Base-by-base conservation (phyloP, 2,329 filamentous ascomycete genomes). In the Simplicillium aogashimaense region DNA sequence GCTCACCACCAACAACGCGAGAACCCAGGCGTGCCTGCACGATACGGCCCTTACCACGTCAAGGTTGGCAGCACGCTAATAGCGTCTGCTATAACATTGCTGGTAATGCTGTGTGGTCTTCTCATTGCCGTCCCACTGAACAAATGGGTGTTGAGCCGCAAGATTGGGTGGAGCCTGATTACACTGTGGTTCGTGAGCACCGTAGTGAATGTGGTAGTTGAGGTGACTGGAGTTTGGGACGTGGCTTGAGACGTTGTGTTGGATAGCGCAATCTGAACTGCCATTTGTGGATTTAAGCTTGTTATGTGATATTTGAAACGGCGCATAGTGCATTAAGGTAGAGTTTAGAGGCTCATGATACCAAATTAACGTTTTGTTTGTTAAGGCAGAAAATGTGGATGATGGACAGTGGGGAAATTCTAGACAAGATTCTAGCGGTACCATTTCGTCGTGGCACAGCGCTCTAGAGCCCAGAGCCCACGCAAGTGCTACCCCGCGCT, bases 11-110 rank as follows among this genome's bases (percentile, higher is more conserved):
- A 70, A 39, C 78, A 86, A 45, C 61, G 67, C 20, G 81, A 81
- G 49, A 80, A 90, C 52, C 85, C 85, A 0, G 67, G 77, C 14
- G 64, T 67, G 43, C 72, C 77, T 4, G 60, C 83, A 42, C 65
- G 70, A 41, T 89, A 88, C 57, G 76, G 80, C 49, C 78, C 86
- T 1, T 97, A 95, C 57, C 73, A 79, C 41, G 85, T 98, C 43
- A 75, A 86, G 47, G 83, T 98, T 41, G 86, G 81, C 43, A 85
- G 83, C 18, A 94, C 89, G 3, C 65, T 98, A 46, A 71, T 95
- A 52, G 81, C 98, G 31, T 90, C 83, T 39, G 85, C 86, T 1
- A 72, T 85, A n/a, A 90, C 86, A 2, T 66, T 98, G 47, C 66
- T 98, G 16, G 55, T 88, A 20, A 95, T 87, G 1, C 67, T 98